Evolutionary conservation across 345 rosid species (phyloP), one percentile per base, ranked within the genome.

Genomic region (Populus deltoides): DNA sequence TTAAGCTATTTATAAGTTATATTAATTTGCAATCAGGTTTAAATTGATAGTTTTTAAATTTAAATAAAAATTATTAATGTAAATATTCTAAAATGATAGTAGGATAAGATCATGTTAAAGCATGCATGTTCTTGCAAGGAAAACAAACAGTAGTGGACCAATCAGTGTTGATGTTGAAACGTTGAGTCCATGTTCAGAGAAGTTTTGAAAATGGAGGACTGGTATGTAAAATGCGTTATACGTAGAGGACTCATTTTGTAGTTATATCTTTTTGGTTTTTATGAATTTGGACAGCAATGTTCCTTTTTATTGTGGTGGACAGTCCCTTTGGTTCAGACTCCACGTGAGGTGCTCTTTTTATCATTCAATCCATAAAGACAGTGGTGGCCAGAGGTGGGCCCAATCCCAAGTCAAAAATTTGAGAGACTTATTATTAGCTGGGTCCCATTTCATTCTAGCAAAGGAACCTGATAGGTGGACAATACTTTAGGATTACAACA

Each of bases 271-370:
- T 16, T 43, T 29, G 13, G 17, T 47, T 43, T 80, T n/a, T 47
- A 63, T 78, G 81, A 85, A 82, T 78, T 76, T 29, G 70, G 77
- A 78, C 63, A 8, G 63, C 63, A n/a, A n/a, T 25, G 49, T 39
- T 73, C 70, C 81, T 82, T 86, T 84, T 80, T 68, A 82, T 87
- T 88, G 91, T 88, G 90, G 97, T 87, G 92, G 94, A 81, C 89
- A 89, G 95, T 62, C 83, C 86, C 92, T 88, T 90, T 90, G 94
- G 98, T 87, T 89, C 97, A 93, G 98, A 94, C 88, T 90, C 98
- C 99, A 94, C 98, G 97, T 93, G 99, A 93, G 99, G 89, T 94
- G 97, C 96, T 87, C 94, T 87, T 91, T 90, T 86, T 89, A 90
- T 94, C 94, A 92, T 93, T 92, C 97, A 90, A 90, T 93, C 93